phyloP scores from a whole-genome alignment of 1,284 basidiomycete species.

The Cryptococcus sp. region DNA sequence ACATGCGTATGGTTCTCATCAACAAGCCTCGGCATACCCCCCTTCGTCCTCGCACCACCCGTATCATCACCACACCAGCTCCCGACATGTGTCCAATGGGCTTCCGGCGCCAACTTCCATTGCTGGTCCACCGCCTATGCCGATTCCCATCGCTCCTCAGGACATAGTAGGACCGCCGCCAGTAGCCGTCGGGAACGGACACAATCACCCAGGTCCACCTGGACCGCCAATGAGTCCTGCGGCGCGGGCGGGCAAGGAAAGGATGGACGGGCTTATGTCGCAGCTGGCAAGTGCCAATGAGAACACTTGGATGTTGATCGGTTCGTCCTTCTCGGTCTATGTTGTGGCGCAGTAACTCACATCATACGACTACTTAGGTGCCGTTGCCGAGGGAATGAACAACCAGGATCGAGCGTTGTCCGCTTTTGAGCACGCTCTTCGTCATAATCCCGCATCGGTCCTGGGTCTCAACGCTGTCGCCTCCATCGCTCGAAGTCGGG shows the following conservation, averaged over 20 bases:
- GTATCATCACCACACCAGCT: conserved; percentile 25
- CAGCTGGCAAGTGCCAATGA: conserved; percentile 76
- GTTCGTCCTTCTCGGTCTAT: conserved; percentile 56
- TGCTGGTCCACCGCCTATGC: conserved; percentile 26
- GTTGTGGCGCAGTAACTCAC: background rate
- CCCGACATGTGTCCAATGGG: conserved; percentile 33
- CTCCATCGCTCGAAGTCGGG: conserved; percentile 59
- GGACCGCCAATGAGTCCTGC: conserved; percentile 22
- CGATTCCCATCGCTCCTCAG: conserved; percentile 22
- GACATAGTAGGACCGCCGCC: conserved; percentile 21
- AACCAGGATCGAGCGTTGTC: conserved; percentile 84
- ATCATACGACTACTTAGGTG: conserved; percentile 59
- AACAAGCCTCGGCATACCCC: conserved; percentile 15
- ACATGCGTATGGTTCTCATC: conserved; percentile 15
- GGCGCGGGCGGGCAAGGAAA: conserved; percentile 38
- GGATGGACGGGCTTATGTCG: conserved; percentile 33
- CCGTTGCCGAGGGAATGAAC: conserved; percentile 86
- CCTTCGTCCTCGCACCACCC: conserved; percentile 16
- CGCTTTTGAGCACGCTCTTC: conserved; percentile 87
- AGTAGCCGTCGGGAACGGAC: conserved; percentile 29
- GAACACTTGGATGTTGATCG: conserved; percentile 88
- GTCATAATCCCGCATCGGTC: conserved; percentile 86
- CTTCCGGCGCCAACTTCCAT: conserved; percentile 26
- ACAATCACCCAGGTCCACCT: conserved; percentile 18
- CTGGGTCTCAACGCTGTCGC: conserved; percentile 87